Conservation (phyloP, 2,329 filamentous ascomycete genomes). For the Trichoderma guizhouense region DNA sequence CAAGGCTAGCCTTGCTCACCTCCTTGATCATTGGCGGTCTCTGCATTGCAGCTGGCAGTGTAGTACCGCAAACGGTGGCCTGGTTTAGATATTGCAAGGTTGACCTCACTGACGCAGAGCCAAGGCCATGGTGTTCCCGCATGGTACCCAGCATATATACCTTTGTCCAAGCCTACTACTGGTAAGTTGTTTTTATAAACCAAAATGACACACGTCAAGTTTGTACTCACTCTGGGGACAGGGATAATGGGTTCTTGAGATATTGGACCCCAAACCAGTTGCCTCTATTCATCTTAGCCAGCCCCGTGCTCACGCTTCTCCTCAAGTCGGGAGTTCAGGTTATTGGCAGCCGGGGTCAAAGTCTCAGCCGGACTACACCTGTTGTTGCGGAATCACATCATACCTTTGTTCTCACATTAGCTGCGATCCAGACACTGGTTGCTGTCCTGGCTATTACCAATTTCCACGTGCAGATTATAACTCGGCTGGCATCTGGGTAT, state of each 20-base stretch:
- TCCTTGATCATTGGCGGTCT: conserved; percentile 64
- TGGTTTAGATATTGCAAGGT: conserved; percentile 66
- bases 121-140: conserved; percentile 71
- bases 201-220: too few relatives aligned
- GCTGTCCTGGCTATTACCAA: conserved; percentile 68
- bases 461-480: conserved; percentile 94
- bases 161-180: conserved; percentile 87
- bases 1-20: conserved; percentile 50
- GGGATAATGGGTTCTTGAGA: conserved; percentile 80
- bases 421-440: conserved; percentile 69
- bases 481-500: conserved; percentile 81
- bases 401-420: conserved; percentile 54
- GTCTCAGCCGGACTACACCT: neutral
- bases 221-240: conserved; percentile 35
- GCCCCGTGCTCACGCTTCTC: conserved; percentile 67
- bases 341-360: conserved; percentile 25
- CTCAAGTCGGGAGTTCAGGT: conserved; percentile 54
- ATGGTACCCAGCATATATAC: conserved; percentile 82
- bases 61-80: conserved; percentile 71
- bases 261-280: conserved; percentile 90
- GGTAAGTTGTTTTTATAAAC: conserved; percentile 53
- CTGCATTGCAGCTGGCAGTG: conserved; percentile 62
- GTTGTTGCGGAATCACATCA: conserved; percentile 20
- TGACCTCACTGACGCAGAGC: conserved; percentile 25
- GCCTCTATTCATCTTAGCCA: conserved; percentile 80